These are phyloP conservation scores for Chimonanthus salicifolius DNA, from an alignment of 164 flowering plant genomes.

Conservation along the genomic window DNA sequence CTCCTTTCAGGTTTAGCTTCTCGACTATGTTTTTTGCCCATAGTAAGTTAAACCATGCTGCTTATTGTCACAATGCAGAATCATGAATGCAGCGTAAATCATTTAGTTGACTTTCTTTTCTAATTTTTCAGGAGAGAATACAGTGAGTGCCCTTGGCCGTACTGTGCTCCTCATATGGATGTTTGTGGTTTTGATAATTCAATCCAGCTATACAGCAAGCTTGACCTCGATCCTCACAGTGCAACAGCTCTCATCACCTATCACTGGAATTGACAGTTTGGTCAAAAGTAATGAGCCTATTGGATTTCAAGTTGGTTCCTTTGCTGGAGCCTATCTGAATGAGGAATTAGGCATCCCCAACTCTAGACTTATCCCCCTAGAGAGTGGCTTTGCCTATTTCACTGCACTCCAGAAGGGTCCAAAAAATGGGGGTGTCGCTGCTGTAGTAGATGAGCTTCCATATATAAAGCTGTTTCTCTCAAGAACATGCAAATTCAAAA, in stretches of 20 bases:
- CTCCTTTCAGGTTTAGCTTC: slow-evolving; percentile 73
- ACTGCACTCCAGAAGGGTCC: slow-evolving; percentile 32
- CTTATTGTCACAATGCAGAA: not conserved
- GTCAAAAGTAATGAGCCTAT: slow-evolving; percentile 27
- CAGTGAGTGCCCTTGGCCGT: slow-evolving; percentile 33
- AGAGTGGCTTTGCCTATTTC: slow-evolving; percentile 40
- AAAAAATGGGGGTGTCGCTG: slow-evolving; percentile 40
- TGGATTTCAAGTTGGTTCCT: slow-evolving; percentile 56
- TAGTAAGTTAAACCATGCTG: slow-evolving; percentile 44
- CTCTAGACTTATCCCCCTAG: slow-evolving; percentile 46
- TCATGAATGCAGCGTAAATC: not conserved
- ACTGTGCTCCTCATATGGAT: slow-evolving; percentile 33
- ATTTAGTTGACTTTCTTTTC: not conserved
- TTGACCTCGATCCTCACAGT: slow-evolving; percentile 44
- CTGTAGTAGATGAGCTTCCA: slow-evolving; percentile 52
- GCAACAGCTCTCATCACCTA: slow-evolving; percentile 38
- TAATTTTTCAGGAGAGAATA: slow-evolving; percentile 28
- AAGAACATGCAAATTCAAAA: slow-evolving; percentile 35
- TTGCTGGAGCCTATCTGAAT: slow-evolving; percentile 34
- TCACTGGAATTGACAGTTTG: slow-evolving; percentile 50
- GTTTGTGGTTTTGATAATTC: slow-evolving; percentile 35
- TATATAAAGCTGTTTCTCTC: slow-evolving; percentile 54
- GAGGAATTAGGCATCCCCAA: slow-evolving; percentile 37
- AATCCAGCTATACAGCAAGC: slow-evolving; percentile 41
- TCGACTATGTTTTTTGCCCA: slow-evolving; percentile 72